Percentiles rank a stretch among this genome's conserved stretches.
These are phyloP conservation scores for Schwanniomyces etchellsii DNA, from an alignment of 1,139 yeast species.

Conservation along the genomic window DNA sequence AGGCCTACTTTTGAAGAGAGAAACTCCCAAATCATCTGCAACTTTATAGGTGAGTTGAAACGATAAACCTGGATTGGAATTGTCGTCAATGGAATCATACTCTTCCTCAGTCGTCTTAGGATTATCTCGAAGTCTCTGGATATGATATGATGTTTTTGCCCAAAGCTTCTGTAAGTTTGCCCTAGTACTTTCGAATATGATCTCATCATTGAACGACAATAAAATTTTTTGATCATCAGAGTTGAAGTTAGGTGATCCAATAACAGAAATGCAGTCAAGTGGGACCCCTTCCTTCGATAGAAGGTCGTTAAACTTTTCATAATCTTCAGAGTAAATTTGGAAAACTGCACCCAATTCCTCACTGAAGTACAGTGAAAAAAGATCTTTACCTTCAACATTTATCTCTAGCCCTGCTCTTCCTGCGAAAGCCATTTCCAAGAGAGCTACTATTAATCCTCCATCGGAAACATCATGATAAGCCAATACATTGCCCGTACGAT, in stretches of 20 bases:
- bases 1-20: slow-evolving; percentile 43
- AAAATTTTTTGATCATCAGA: slow-evolving; percentile 42
- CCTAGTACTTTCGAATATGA: slow-evolving; percentile 52
- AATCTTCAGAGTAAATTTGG: slow-evolving; percentile 62
- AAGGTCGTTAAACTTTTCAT: slow-evolving; percentile 48
- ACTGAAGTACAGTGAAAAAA: slow-evolving; percentile 62
- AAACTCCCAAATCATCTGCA: slow-evolving; percentile 34
- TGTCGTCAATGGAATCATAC: slow-evolving; percentile 66
- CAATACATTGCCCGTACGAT: slow-evolving; percentile 59
- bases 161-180: slow-evolving; percentile 74
- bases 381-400: slow-evolving; percentile 32
- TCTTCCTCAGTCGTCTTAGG: slow-evolving; percentile 90
- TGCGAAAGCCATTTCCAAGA: slow-evolving; percentile 95
- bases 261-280: slow-evolving; percentile 43
- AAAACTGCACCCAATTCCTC: slow-evolving; percentile 97
- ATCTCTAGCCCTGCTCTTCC: slow-evolving; percentile 74
- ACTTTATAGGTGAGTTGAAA: slow-evolving; percentile 72
- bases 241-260: slow-evolving; percentile 60
- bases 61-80: slow-evolving; percentile 83
- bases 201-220: slow-evolving; percentile 41
- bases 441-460: slow-evolving; percentile 88
- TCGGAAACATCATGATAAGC: slow-evolving; percentile 97
- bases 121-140: slow-evolving; percentile 91
- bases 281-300: slow-evolving; percentile 57
- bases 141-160: slow-evolving; percentile 84